Percentiles rank a stretch among this genome's conserved stretches.
Conservation (phyloP, 2,329 filamentous ascomycete species). For the Fusarium tricinctum region DNA sequence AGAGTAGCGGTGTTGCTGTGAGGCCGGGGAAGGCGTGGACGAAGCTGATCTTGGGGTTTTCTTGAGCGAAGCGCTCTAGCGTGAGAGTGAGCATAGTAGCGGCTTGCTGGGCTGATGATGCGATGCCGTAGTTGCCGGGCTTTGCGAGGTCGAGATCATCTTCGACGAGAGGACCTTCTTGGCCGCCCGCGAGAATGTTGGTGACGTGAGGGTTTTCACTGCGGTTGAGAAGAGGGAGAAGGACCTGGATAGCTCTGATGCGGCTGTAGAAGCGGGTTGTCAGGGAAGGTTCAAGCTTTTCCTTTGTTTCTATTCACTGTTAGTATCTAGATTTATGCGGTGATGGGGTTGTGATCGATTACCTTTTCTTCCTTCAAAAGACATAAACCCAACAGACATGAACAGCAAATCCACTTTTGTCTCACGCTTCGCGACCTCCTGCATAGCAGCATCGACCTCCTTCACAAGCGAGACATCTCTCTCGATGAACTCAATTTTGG, state of each 20-base stretch:
- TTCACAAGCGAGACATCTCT: constrained; percentile 65
- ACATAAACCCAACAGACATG: constrained; percentile 55
- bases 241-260: constrained; percentile 67
- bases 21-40: constrained; percentile 55
- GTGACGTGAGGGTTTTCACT: constrained; percentile 61
- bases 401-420: constrained; percentile 61
- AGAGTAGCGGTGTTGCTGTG: constrained; percentile 42
- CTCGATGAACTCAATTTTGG: constrained; percentile 62
- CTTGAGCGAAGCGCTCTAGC: constrained; percentile 62
- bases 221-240: constrained; percentile 66
- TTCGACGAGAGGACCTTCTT: constrained; percentile 62
- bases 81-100: constrained; percentile 64
- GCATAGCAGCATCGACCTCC: constrained; percentile 61
- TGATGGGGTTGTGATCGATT: neutral
- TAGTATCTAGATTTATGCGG: accelerated
- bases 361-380: constrained; percentile 45
- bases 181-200: constrained; percentile 63
- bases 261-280: constrained; percentile 71
- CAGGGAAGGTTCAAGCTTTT: constrained; percentile 67
- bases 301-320: constrained; percentile 62
- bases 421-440: constrained; percentile 59
- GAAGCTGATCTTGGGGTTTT: constrained; percentile 58
- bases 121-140: constrained; percentile 53
- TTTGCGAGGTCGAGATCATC: constrained; percentile 61
- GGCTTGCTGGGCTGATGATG: constrained; percentile 59